Percentiles rank a stretch among this genome's conserved stretches.
Conservation (phyloP, 192 early-diverging fungal genomes). For the Chytriomyces confervae region DNA sequence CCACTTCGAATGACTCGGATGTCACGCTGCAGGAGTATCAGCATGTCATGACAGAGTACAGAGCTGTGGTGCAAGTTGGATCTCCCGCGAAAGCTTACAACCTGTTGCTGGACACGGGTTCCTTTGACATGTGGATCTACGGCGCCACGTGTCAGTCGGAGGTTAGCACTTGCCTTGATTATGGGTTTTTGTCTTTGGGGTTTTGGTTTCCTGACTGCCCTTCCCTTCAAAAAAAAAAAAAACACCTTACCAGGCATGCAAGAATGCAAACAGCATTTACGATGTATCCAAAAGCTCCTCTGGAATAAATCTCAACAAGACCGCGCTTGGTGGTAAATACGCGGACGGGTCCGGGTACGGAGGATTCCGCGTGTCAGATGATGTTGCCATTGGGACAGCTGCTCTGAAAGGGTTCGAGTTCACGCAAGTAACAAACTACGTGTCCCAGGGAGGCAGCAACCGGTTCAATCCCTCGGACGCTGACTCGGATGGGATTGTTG, state of each 20-base stretch:
- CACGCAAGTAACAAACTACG: slow-evolving; percentile 11
- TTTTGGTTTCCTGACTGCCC: too few relatives aligned
- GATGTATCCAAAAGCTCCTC: not conserved
- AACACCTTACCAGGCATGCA: slow-evolving; percentile 13
- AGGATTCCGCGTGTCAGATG: slow-evolving; percentile 9
- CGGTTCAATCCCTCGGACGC: not conserved
- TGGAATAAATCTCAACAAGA: slow-evolving; percentile 5
- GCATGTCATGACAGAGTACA: slow-evolving; percentile 18
- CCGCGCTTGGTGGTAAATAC: slow-evolving; percentile 13
- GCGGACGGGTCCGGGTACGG: slow-evolving; percentile 14
- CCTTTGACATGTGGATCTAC: slow-evolving; percentile 48
- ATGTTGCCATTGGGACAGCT: not conserved
- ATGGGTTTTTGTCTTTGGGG: not conserved
- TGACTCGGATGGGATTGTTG: slow-evolving; percentile 14
- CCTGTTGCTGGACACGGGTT: slow-evolving; percentile 55
- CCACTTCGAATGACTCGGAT: not conserved
- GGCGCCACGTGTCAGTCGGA: slow-evolving; percentile 25
- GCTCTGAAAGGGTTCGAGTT: slow-evolving; percentile 7
- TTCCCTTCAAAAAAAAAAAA: not conserved
- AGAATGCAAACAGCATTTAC: slow-evolving; percentile 7
- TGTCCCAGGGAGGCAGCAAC: not conserved
- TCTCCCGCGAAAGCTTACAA: slow-evolving; percentile 44
- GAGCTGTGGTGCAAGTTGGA: slow-evolving; percentile 40
- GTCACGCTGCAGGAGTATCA: not conserved
- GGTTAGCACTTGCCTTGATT: not conserved